Evolutionary conservation across 805 yeast genomes (phyloP).

Genomic region (Cyberlindnera maclurae): DNA sequence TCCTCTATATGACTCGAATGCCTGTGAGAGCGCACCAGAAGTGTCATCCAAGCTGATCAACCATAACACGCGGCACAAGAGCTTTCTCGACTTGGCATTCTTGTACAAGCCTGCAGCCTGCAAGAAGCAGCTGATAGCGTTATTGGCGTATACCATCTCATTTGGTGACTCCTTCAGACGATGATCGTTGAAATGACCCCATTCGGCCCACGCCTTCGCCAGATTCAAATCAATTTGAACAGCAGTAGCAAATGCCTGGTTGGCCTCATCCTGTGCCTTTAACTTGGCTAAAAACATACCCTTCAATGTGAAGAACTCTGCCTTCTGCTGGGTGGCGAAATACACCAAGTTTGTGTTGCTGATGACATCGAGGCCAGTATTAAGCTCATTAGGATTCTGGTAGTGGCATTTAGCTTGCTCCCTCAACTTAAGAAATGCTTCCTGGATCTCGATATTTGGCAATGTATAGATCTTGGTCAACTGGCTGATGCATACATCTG

Average conservation of each 20-base stretch:
- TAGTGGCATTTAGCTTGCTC: slow-evolving; percentile 98
- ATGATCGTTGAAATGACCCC: slow-evolving; percentile 94
- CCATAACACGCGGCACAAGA: slow-evolving; percentile 89
- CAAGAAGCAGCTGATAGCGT: slow-evolving; percentile 90
- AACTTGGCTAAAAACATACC: slow-evolving; percentile 96
- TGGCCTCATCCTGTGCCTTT: slow-evolving; percentile 89
- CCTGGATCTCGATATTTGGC: slow-evolving; percentile 97
- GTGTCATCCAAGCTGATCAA: slow-evolving; percentile 85
- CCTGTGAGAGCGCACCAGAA: slow-evolving; percentile 70
- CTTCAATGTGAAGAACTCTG: slow-evolving; percentile 94
- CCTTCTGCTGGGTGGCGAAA: slow-evolving; percentile 96
- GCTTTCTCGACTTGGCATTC: slow-evolving; percentile 81
- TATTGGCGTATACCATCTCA: slow-evolving; percentile 79
- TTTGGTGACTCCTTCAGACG: slow-evolving; percentile 77
- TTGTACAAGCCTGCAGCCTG: slow-evolving; percentile 98
- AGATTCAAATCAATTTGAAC: slow-evolving; percentile 90
- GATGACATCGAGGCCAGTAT: slow-evolving; percentile 94
- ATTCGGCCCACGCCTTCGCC: slow-evolving; percentile 99
- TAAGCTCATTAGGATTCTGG: slow-evolving; percentile 82
- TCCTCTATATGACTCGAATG: slow-evolving; percentile 88
- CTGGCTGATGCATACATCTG: slow-evolving; percentile 92
- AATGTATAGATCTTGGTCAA: slow-evolving; percentile 88
- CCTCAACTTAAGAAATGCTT: slow-evolving; percentile 88
- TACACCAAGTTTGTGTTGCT: slow-evolving; percentile 93
- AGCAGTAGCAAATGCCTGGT: slow-evolving; percentile 96